Base-by-base conservation (phyloP, 306 rosid species). In the Cucurbita pepo region DNA sequence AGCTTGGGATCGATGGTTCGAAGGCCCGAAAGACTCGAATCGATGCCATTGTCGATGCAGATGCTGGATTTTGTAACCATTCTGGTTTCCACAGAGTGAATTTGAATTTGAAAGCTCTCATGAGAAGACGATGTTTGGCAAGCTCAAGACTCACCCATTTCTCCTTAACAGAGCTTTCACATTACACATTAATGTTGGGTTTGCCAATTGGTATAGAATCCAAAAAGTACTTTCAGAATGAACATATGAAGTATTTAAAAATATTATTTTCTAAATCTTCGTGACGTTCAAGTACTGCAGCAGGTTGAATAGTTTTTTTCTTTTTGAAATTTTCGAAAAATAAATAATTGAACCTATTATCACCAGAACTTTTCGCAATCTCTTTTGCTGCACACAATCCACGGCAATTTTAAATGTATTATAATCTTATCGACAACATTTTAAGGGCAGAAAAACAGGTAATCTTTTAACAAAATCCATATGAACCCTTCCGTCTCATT, bases 1-100 rank as follows among this genome's bases (percentile, higher is more conserved):
- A 41, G 60, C 77, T 8, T 93, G 98, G 97, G 98, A 93, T 80
- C 80, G 90, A 78, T 93, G 98, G 98, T 93, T 93, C 67, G 98
- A 93, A 81, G 96, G 94, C 3, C 90, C 89, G 16, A 87, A 84
- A 83, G 96, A 93, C 44, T 82, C 96, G 7, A 87, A 81, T 47
- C 73, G 73, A 79, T 85, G 87, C 66, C 57, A 1, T 8, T 69
- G 56, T 8, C 54, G 21, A 66, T 90, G 93, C 88, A 87, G 85
- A 82, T 93, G 98, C 87, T 88, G 88, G 97, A 87, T 93, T 74
- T 82, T 90, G 57, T 69, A 69, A 47, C 43, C 19, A 21, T 22
- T 65, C 38, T 65, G 40, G 54, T 50, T 50, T 14, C 54, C 7
- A 14, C 18, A 50, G 18, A 50, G 7, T 50, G 54, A 58, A 1